Evolutionary conservation across 1,139 yeast genomes (phyloP).

Genomic region (Yamadazyma triangularis): DNA sequence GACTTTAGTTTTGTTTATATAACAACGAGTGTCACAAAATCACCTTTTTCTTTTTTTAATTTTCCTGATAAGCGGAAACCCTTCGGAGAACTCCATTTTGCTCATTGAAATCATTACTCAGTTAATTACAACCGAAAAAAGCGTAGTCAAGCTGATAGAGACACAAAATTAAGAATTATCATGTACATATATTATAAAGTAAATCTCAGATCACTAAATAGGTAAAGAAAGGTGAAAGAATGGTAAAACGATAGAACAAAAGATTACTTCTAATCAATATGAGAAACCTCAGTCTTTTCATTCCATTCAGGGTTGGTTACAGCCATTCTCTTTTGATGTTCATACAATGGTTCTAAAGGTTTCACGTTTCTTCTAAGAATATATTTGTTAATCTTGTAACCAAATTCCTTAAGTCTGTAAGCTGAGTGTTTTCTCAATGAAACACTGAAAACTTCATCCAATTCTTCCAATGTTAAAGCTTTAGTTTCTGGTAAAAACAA

Average conservation of each 20-base stretch:
- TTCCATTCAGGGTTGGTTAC: slow-evolving; percentile 59
- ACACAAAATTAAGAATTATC: no score
- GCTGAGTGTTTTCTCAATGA: slow-evolving; percentile 50
- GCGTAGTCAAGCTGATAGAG: no score
- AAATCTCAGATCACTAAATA: no score
- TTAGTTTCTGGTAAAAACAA: slow-evolving; percentile 72
- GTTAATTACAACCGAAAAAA: no score
- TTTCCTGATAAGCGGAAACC: not conserved
- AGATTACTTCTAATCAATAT: slow-evolving; percentile 39
- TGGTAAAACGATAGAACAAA: no score
- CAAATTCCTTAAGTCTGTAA: slow-evolving; percentile 46
- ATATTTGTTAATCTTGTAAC: slow-evolving; percentile 33
- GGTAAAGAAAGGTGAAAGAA: no score
- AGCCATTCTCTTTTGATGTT: slow-evolving; percentile 50
- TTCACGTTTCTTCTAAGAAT: slow-evolving; percentile 39
- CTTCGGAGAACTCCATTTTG: not conserved
- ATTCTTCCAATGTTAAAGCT: slow-evolving; percentile 63
- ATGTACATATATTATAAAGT: no score
- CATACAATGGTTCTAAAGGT: slow-evolving; percentile 52
- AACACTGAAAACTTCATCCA: slow-evolving; percentile 65
- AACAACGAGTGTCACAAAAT: not conserved
- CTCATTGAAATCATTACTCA: no score
- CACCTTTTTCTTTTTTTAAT: no score
- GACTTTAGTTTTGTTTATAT: not conserved
- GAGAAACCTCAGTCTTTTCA: slow-evolving; percentile 49